Evolutionary conservation across 1,284 basidiomycete genomes (phyloP).

Genomic region (Ustilago shanxiensis): DNA sequence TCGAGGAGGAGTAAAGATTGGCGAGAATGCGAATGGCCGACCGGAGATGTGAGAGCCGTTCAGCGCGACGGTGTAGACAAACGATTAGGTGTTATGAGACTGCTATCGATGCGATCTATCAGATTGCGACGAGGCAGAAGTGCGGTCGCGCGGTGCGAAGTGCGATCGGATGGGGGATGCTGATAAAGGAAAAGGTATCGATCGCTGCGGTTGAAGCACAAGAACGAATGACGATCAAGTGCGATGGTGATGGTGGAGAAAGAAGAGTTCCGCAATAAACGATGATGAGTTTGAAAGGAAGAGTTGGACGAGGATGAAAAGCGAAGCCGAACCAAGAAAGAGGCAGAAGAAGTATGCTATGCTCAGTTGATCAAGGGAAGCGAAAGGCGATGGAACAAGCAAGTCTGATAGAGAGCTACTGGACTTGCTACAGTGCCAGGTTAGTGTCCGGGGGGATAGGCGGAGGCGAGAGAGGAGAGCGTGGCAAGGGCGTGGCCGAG

Average conservation of each 20-base stretch:
- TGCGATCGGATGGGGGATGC: not conserved
- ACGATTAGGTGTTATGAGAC: not conserved
- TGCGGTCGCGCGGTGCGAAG: not conserved
- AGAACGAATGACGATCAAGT: not conserved
- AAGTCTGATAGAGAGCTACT: not conserved
- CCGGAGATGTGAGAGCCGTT: not conserved
- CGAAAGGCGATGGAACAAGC: not conserved
- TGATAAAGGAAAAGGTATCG: not conserved
- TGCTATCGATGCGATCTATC: not conserved
- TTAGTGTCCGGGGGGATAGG: constrained; percentile 8
- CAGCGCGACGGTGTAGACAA: not conserved
- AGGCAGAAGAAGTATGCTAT: not conserved
- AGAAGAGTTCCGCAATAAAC: not conserved
- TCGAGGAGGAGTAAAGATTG: not conserved
- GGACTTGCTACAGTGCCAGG: too few relatives aligned
- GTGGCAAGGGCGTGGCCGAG: constrained; percentile 20
- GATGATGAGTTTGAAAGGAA: not conserved
- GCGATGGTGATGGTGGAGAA: constrained; percentile 1
- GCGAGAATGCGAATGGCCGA: not conserved
- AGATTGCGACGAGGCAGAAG: not conserved
- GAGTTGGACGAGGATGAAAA: not conserved
- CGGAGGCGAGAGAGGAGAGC: constrained; percentile 19
- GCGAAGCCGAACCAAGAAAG: too few relatives aligned
- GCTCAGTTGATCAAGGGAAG: not conserved
- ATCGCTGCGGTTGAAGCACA: not conserved